phyloP scores from a whole-genome alignment of 2,329 filamentous ascomycete species.

The Fusarium luffae region DNA sequence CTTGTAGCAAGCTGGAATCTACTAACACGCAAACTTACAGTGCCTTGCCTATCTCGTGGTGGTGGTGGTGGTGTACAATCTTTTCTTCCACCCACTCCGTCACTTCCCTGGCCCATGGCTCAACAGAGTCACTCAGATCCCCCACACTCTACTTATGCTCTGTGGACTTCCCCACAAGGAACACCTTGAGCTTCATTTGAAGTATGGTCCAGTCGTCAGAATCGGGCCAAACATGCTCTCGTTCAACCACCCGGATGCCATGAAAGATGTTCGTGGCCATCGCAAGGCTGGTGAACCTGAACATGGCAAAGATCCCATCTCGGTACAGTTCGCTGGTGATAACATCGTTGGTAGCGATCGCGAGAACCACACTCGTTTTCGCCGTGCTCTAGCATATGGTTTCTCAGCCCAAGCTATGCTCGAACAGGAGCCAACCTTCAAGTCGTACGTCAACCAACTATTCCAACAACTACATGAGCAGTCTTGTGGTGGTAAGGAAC shows the following conservation, averaged over 20 bases:
- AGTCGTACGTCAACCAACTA: not conserved
- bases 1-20: rapidly evolving
- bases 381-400: not conserved
- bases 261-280: slow-evolving; percentile 10
- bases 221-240: slow-evolving; percentile 6
- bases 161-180: not conserved
- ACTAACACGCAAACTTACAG: not conserved
- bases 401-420: slow-evolving; percentile 10
- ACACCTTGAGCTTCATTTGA: slow-evolving; percentile 9
- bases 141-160: not conserved
- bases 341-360: slow-evolving; percentile 3
- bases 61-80: not conserved
- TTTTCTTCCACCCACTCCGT: slow-evolving; percentile 3
- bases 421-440: slow-evolving; percentile 4
- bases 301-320: not conserved
- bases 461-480: not conserved
- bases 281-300: not conserved
- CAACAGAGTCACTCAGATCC: not conserved
- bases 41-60: not conserved
- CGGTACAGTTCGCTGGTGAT: not conserved
- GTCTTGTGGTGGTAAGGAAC: not conserved
- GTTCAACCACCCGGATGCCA: slow-evolving; percentile 2
- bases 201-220: not conserved
- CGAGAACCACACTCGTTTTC: slow-evolving; percentile 1
- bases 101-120: slow-evolving; percentile 7